These are phyloP conservation scores for Trametes coccinea DNA, from an alignment of 768 basidiomycete genomes.

Conservation along the genomic window DNA sequence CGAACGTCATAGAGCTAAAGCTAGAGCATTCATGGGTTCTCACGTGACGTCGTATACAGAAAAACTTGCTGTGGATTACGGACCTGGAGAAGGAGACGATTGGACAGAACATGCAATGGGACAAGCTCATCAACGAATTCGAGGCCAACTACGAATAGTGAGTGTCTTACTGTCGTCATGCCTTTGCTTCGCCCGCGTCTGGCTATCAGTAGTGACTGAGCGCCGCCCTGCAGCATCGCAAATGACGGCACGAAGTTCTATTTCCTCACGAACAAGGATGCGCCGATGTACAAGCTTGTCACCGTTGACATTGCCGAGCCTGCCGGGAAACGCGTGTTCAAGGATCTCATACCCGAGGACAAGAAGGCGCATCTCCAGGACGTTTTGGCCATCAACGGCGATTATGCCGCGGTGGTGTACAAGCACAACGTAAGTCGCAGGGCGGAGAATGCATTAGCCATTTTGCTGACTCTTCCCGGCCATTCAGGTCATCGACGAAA, in stretches of 20 bases:
- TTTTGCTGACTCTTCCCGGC: not conserved
- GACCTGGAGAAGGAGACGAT: conserved; percentile 62
- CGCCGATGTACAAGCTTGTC: conserved; percentile 66
- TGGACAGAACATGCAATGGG: conserved; percentile 67
- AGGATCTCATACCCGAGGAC: conserved; percentile 70
- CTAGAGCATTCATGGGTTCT: not conserved
- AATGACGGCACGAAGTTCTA: conserved; percentile 66
- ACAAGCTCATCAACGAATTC: conserved; percentile 68
- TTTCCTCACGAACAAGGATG: conserved; percentile 63
- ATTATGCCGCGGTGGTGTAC: conserved; percentile 62
- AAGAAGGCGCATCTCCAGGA: conserved; percentile 59
- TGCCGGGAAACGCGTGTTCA: conserved; percentile 41
- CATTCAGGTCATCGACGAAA: conserved; percentile 71
- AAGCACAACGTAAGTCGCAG: conserved; percentile 62
- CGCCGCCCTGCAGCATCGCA: conserved; percentile 46
- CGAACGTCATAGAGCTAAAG: not conserved
- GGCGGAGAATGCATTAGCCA: not conserved
- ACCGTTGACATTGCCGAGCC: conserved; percentile 58
- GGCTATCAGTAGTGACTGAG: not conserved
- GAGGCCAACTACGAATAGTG: conserved; percentile 67
- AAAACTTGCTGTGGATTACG: conserved; percentile 74
- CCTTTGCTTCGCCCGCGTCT: conserved; percentile 1
- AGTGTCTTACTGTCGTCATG: conserved; percentile 27
- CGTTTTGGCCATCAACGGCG: conserved; percentile 47
- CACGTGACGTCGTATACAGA: conserved; percentile 40